Base-by-base conservation (phyloP, 345 rosid genomes). In the Dovyalis caffra region DNA sequence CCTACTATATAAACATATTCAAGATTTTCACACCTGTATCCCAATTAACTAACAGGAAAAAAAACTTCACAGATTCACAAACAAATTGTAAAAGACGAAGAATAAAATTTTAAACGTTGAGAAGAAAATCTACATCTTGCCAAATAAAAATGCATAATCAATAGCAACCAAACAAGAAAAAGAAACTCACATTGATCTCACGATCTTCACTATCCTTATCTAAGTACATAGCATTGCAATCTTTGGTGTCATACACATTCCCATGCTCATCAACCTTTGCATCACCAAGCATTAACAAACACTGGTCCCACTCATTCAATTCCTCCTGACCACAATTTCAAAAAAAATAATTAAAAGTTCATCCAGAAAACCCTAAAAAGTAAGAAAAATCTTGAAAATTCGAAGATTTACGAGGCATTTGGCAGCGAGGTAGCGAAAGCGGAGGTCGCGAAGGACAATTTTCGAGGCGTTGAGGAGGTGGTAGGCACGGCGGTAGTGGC, bases 371-470 rank as follows among this genome's bases (percentile, higher is more conserved):
- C 70, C 69, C 23, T 29, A 26, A 72, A 31, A 6, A 16, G 31
- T n/a, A 38, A 43, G 1, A 67, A 34, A n/a, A 26, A 45, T 56
- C 60, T 4, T n/a, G n/a, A n/a, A 53, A 53, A 18, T 60, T 45
- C 6, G 28, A 71, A 76, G 25, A 8, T 0, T 78, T 81, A 89
- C 98, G 43, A 92, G 99, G 86, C 98, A 92, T 76, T 92, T 95
- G 67, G 99, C 97, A 16, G 98, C 98, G 45, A 95, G 96, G 90
- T 91, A 95, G 79, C 97, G 97, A 71, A 95, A 93, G 62, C 97
- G 98, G 73, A 90, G 99, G 86, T 95, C 99, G 6, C 93, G 93
- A 76, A 87, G 92, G 65, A 95, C 95, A 64, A 93, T 93, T 83
- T 88, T 87, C 60, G 98, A 93, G 75, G 98, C 88, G 79, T 89